Percentiles rank a stretch among this genome's conserved stretches.
Evolutionary conservation across 495 filamentous ascomycete species (phyloP).

Genomic region (Penicillium ucsense): DNA sequence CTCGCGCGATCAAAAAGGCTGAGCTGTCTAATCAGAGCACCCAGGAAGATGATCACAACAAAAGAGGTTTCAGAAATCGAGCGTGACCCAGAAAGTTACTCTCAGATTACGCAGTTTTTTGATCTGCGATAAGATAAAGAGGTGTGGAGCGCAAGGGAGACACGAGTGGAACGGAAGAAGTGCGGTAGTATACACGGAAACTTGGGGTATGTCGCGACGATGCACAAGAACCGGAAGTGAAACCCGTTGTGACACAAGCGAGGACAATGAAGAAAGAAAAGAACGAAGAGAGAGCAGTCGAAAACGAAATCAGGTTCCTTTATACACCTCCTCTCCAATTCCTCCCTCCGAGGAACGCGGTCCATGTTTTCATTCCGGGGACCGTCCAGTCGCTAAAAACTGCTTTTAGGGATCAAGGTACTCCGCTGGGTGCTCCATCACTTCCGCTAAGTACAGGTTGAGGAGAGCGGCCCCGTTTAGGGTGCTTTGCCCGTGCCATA

Average conservation of each 20-base stretch:
- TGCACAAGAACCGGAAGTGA: neutral
- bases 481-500: conserved; percentile 13
- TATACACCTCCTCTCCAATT: neutral
- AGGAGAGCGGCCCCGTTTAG: conserved; percentile 34
- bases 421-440: conserved; percentile 25
- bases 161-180: neutral
- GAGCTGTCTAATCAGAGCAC: neutral
- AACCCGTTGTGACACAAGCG: neutral
- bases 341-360: conserved; percentile 7
- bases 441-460: conserved; percentile 45
- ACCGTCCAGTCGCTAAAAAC: conserved; percentile 33
- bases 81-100: neutral
- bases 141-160: conserved; percentile 9
- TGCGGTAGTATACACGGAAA: neutral
- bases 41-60: neutral
- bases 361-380: conserved; percentile 8
- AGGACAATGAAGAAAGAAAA: conserved; percentile 1
- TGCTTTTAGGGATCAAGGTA: conserved; percentile 40
- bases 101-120: neutral
- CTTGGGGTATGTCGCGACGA: neutral
- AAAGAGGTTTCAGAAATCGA: neutral
- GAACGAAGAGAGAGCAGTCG: conserved; percentile 1
- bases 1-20: no score
- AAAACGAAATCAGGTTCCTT: conserved; percentile 3
- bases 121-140: conserved; percentile 23